Conservation (phyloP, 1,284 basidiomycete genomes). For the Ustilago crameri region DNA sequence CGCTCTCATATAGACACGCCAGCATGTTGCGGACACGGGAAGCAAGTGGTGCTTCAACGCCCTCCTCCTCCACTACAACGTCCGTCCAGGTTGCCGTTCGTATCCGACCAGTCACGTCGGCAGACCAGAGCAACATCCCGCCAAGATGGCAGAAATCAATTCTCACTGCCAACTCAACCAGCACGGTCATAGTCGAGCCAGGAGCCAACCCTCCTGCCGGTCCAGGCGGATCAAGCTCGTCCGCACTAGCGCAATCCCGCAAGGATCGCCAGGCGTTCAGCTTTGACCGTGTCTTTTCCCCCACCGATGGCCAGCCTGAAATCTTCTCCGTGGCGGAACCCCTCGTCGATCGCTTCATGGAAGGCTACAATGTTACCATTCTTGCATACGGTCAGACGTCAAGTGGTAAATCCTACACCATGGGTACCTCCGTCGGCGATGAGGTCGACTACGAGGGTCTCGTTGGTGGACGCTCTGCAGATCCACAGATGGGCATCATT, state of each 20-base stretch:
- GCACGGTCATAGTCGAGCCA: slow-evolving; percentile 59
- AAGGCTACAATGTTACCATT: slow-evolving; percentile 97
- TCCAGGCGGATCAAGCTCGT: slow-evolving; percentile 70
- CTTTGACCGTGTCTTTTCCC: slow-evolving; percentile 92
- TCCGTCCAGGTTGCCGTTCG: slow-evolving; percentile 76
- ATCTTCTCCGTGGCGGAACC: slow-evolving; percentile 87
- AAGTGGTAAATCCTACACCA: slow-evolving; percentile 95
- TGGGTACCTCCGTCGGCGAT: slow-evolving; percentile 72
- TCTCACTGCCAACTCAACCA: slow-evolving; percentile 73
- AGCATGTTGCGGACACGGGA: slow-evolving; percentile 39
- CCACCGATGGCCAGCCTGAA: slow-evolving; percentile 82
- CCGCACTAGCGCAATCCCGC: slow-evolving; percentile 66
- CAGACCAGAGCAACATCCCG: slow-evolving; percentile 83
- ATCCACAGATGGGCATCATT: slow-evolving; percentile 78
- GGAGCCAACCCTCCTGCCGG: slow-evolving; percentile 45
- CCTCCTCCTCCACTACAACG: slow-evolving; percentile 24
- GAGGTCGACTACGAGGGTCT: slow-evolving; percentile 56
- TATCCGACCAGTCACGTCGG: slow-evolving; percentile 85
- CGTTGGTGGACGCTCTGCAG: slow-evolving; percentile 49
- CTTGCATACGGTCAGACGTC: slow-evolving; percentile 98
- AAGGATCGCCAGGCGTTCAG: slow-evolving; percentile 81
- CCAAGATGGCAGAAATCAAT: slow-evolving; percentile 90
- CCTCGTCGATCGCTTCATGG: slow-evolving; percentile 87
- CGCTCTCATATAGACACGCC: too few species aligned
- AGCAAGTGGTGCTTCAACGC: slow-evolving; percentile 35